These are phyloP conservation scores for Pestalotiopsis fici DNA, from an alignment of 2,329 filamentous ascomycete genomes.

Conservation along the genomic window DNA sequence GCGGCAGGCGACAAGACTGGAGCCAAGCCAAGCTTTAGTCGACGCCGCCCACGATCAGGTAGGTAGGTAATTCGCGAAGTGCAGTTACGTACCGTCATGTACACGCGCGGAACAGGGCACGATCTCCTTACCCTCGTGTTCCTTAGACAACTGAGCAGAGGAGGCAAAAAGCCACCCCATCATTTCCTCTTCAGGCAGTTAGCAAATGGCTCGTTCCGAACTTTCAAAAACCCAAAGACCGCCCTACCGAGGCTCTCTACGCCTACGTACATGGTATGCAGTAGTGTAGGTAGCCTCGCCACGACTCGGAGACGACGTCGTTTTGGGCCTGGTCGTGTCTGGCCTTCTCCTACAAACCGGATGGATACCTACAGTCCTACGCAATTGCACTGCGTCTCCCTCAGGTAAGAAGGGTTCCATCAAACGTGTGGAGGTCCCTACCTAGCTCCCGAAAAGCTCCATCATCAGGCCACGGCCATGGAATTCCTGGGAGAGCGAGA, in stretches of 20 bases:
- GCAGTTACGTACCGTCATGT: not conserved
- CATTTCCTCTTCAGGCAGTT: not conserved
- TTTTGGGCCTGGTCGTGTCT: not conserved
- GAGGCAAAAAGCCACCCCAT: not conserved
- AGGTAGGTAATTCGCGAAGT: not conserved
- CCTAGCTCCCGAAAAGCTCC: not conserved
- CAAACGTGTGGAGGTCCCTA: not conserved
- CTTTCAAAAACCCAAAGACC: not conserved
- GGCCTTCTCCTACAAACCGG: not conserved
- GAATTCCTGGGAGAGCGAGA: not conserved
- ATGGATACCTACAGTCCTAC: not conserved
- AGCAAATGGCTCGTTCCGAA: slow-evolving; percentile 1
- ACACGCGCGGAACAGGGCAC: not conserved
- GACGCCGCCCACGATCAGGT: not conserved
- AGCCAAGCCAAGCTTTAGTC: not conserved
- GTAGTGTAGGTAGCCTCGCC: not conserved
- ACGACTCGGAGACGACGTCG: not conserved
- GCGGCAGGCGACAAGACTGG: not conserved
- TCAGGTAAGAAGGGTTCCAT: not conserved
- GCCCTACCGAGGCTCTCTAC: not conserved
- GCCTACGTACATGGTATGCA: not conserved
- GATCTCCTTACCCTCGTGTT: not conserved
- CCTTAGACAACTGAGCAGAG: not conserved
- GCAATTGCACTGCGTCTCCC: not conserved
- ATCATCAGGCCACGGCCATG: not conserved